Evolutionary conservation across 2,329 filamentous ascomycete genomes (phyloP).

Genomic region (Fusarium gaditjirri): DNA sequence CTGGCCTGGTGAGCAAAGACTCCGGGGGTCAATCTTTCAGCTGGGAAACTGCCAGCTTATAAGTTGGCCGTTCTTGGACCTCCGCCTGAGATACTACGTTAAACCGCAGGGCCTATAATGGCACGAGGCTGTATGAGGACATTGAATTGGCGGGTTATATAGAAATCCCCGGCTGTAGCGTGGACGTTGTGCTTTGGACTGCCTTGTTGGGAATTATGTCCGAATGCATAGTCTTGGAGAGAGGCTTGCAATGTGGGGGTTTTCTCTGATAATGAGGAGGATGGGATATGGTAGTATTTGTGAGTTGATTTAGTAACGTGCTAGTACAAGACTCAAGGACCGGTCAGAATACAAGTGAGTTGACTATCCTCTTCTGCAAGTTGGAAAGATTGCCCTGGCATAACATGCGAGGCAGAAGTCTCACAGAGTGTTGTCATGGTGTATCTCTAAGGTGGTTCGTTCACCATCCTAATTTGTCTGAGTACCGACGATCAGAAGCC

Average conservation of each 20-base stretch:
- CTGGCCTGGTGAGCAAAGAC: background rate
- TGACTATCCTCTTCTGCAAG: background rate
- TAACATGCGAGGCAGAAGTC: background rate
- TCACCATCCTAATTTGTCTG: background rate
- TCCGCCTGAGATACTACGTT: constrained; percentile 19
- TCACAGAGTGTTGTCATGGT: background rate
- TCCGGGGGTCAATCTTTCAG: background rate
- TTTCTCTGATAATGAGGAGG: constrained; percentile 7
- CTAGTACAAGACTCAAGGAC: background rate
- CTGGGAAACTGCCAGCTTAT: constrained; percentile 17
- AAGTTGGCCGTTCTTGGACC: constrained; percentile 6
- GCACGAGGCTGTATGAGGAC: constrained; percentile 26
- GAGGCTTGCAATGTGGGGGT: constrained; percentile 29
- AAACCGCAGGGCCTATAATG: constrained; percentile 18
- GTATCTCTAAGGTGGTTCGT: constrained; percentile 2
- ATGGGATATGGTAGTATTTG: background rate
- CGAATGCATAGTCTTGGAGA: constrained; percentile 25
- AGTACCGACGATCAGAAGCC: background rate
- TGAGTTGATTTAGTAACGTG: background rate
- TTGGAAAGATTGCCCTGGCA: background rate
- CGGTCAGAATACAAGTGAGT: background rate
- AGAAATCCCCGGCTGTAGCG: constrained; percentile 19
- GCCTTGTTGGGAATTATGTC: constrained; percentile 38
- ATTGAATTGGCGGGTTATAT: constrained; percentile 42
- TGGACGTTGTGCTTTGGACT: constrained; percentile 20